Evolutionary conservation across 208 protist genomes (phyloP), one percentile per base, ranked within the genome.

Genomic region (Leishmania aethiopica): DNA sequence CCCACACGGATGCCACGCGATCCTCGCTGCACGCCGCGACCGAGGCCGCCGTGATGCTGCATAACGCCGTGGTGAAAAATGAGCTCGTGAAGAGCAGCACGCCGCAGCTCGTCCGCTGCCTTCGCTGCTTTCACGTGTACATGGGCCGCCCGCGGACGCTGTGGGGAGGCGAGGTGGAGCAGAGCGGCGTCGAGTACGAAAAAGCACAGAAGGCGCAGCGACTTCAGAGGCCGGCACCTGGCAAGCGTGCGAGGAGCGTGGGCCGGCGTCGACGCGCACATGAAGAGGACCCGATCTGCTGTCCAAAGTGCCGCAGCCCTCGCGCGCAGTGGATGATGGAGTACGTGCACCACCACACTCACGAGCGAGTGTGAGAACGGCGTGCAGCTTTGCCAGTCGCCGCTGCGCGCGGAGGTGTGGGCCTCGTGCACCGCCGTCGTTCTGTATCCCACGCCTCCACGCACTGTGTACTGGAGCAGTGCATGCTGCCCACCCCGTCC

Each of bases 251-350:
- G 7, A 86, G 51, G 64, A 95, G 91, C 79, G 79, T 96, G 11
- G 91, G 86, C 2, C 83, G 78, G 19, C 92, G 83, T 55, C 79
- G 79, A 32, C 69, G 84, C 1, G 75, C 55, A 55, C 17, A 78
- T 53, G 49, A 76, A 49, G 84, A 82, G 4, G 66, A 90, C 77
- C 92, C 90, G 13, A 83, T 40, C 25, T 87, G 84, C 53, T 97
- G 94, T 75, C 94, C 94, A 6, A 49, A 85, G 59, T 97, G 94
- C 69, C 73, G 86, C 37, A 95, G 94, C 67, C 45, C 81, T 1
- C 93, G 87, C 75, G 92, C 90, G 15, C 94, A 97, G 79, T 97
- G 94, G 92, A 83, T 91, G 83, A 91, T 95, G 88, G 94, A 97
- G 86, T 97, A 95, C 66, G 91, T 97, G 47, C 94, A 97, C 77